phyloP scores from a whole-genome alignment of 2,329 filamentous ascomycete genomes.

The Cadophora malorum region DNA sequence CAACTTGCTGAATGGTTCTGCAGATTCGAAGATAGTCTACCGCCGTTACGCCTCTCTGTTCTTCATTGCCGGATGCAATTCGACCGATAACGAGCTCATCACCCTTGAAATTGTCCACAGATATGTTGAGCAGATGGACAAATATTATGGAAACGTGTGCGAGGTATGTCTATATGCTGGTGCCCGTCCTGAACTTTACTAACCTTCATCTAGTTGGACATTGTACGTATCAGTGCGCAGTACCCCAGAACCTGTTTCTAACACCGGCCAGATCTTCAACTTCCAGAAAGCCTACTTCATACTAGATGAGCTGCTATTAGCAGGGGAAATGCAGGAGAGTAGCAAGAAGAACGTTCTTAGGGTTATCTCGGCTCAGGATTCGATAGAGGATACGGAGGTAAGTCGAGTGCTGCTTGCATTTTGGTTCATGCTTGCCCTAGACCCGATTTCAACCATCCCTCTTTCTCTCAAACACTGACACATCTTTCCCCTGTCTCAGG shows the following conservation, averaged over 20 bases:
- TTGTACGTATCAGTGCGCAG: conserved; percentile 32
- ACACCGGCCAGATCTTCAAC: conserved; percentile 77
- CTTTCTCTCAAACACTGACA: conserved; percentile 59
- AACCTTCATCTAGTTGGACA: conserved; percentile 37
- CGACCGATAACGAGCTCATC: conserved; percentile 98
- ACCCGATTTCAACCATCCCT: conserved; percentile 37
- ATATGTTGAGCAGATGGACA: conserved; percentile 99
- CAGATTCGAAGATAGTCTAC: conserved; percentile 98
- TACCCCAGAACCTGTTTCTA: neutral
- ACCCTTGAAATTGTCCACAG: conserved; percentile 98
- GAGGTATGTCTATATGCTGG: conserved; percentile 62
- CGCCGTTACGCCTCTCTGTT: conserved; percentile 98
- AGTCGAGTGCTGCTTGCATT: conserved; percentile 44
- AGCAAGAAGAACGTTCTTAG: conserved; percentile 98
- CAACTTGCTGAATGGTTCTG: conserved; percentile 29
- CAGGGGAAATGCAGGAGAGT: conserved; percentile 97
- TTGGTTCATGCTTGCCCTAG: neutral
- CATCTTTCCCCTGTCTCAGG: conserved; percentile 53
- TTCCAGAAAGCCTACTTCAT: conserved; percentile 99
- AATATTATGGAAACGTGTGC: conserved; percentile 99
- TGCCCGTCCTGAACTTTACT: conserved; percentile 12
- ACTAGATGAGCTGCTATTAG: conserved; percentile 91
- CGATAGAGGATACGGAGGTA: conserved; percentile 99
- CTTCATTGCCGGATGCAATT: conserved; percentile 97
- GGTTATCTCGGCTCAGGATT: conserved; percentile 97